Evolutionary conservation across 805 yeast species (phyloP).

Genomic region (Wickerhamiella nectarea): DNA sequence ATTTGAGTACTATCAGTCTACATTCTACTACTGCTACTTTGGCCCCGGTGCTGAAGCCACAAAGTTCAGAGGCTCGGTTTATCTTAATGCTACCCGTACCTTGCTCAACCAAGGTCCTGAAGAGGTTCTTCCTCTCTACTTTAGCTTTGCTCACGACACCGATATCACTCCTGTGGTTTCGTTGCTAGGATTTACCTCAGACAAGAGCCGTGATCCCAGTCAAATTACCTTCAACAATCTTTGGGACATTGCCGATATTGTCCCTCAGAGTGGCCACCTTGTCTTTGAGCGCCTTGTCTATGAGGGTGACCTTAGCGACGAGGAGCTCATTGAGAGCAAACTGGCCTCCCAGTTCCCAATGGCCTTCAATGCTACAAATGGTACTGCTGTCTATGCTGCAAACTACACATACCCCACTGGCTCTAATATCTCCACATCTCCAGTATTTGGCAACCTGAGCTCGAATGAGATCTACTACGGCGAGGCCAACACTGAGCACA

Average conservation of each 20-base stretch:
- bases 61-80: constrained; percentile 31
- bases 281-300: constrained; percentile 29
- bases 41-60: constrained; percentile 23
- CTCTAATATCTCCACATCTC: constrained; percentile 2
- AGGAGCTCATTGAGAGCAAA: constrained; percentile 1
- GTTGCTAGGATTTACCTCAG: constrained; percentile 35
- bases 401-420: constrained; percentile 12
- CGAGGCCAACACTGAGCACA: background rate
- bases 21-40: constrained; percentile 20
- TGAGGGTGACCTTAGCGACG: constrained; percentile 17
- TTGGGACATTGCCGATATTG: constrained; percentile 34
- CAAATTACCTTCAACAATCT: constrained; percentile 34
- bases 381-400: constrained; percentile 13
- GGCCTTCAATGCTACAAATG: constrained; percentile 16
- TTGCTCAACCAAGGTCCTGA: constrained; percentile 32
- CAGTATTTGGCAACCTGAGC: constrained; percentile 6
- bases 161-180: constrained; percentile 38
- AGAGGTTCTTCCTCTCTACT: constrained; percentile 29
- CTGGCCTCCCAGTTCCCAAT: constrained; percentile 13
- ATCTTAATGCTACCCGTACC: constrained; percentile 36
- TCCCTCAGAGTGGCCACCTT: constrained; percentile 23
- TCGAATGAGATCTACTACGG: background rate
- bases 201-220: constrained; percentile 28
- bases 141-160: constrained; percentile 45
- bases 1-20: constrained; percentile 18